A percentile compares a stretch with the other conserved stretches of the same genome.
Evolutionary conservation across 257 asterid species (phyloP).

Genomic region (Solanum phureja): DNA sequence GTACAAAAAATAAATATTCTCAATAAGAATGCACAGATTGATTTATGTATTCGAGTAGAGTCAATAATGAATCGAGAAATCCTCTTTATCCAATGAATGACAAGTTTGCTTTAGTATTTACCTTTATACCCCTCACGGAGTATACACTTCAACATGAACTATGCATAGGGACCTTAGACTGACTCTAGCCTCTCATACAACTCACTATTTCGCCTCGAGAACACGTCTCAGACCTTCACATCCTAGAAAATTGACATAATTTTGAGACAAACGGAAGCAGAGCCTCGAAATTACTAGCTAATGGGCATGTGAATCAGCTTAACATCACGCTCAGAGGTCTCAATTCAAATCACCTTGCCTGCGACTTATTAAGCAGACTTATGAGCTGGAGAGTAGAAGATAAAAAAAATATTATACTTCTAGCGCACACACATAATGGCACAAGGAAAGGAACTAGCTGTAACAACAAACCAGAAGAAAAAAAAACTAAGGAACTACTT

Average conservation of each 20-base stretch:
- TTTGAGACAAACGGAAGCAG: background rate
- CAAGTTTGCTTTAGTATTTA: background rate
- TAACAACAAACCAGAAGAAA: background rate
- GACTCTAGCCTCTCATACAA: background rate
- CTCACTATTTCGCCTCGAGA: background rate
- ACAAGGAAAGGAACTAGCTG: background rate
- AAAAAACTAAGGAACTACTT: background rate
- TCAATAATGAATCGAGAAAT: background rate
- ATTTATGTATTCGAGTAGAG: background rate
- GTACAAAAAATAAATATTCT: background rate
- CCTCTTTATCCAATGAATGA: background rate
- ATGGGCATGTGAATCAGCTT: background rate
- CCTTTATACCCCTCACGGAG: background rate
- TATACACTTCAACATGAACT: background rate
- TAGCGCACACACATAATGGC: background rate
- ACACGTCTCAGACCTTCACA: background rate
- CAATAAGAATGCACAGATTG: background rate
- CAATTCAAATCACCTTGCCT: background rate
- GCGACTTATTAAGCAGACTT: background rate
- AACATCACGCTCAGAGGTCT: background rate
- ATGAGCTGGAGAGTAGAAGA: background rate
- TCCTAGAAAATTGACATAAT: background rate
- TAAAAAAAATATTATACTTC: background rate
- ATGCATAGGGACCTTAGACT: background rate
- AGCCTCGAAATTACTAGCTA: background rate